A percentile compares a stretch with the other conserved stretches of the same genome.
phyloP scores from a whole-genome alignment of 441 rosid species.

The Erodium trifolium region DNA sequence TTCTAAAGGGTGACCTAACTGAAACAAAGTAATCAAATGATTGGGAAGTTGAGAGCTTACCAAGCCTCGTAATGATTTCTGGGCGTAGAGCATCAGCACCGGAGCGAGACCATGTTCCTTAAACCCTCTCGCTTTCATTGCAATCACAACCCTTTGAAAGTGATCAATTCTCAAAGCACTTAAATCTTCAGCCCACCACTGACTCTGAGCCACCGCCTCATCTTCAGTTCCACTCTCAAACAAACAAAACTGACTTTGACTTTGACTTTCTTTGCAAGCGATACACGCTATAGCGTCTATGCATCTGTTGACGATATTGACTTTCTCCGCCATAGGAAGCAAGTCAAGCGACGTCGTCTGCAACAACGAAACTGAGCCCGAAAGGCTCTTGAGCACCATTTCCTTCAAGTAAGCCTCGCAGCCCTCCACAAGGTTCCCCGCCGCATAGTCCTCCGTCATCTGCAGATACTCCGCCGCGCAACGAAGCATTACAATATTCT shows the following conservation, averaged over 20 bases:
- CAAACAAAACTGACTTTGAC: conserved; percentile 21
- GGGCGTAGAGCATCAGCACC: conserved; percentile 81
- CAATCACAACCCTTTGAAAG: conserved; percentile 50
- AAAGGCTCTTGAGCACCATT: conserved; percentile 63
- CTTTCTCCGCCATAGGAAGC: conserved; percentile 44
- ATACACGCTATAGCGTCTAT: conserved; percentile 52
- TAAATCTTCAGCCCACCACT: conserved; percentile 78
- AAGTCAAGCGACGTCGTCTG: conserved; percentile 36
- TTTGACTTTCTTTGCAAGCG: conserved; percentile 63
- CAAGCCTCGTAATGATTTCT: conserved; percentile 91
- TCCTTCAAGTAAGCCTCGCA: conserved; percentile 52
- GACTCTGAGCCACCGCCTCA: conserved; percentile 30
- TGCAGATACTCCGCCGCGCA: conserved; percentile 62
- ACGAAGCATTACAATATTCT: conserved; percentile 47
- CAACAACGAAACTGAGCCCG: conserved; percentile 51
- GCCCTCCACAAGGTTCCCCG: conserved; percentile 48
- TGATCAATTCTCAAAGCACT: conserved; percentile 44
- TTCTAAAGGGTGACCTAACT: no score
- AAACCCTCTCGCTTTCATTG: conserved; percentile 59
- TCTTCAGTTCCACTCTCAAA: conserved; percentile 27
- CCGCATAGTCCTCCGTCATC: conserved; percentile 58
- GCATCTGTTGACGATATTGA: conserved; percentile 48
- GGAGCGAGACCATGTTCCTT: conserved; percentile 59
- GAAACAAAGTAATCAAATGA: no score
- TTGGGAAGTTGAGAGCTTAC: conserved; percentile 39